Evolutionary conservation across 768 basidiomycete species (phyloP), one percentile per base, ranked within the genome.

Genomic region (Termitomyces sp.): DNA sequence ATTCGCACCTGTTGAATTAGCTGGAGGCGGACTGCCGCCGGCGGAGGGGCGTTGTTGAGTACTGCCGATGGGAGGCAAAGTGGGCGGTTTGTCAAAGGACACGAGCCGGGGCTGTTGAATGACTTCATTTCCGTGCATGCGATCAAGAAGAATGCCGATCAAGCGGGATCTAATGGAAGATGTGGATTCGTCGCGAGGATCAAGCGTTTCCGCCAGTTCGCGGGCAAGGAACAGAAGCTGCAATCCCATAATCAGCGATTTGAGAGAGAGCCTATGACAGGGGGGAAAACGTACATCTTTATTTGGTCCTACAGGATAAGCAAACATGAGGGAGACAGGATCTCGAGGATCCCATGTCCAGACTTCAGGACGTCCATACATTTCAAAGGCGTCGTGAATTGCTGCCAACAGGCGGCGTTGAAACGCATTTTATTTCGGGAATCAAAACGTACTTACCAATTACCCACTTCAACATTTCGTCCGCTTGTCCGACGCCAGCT

Each of bases 291-390:
- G 63, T 68, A 96, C 95, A 69, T 94, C 89, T 72, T 86, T 88
- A 59, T 83, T 75, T 4, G 88, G 84, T 1, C 93, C 95, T 50
- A 92, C 86, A 7, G 96, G 95, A 70, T 98, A 97, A 0, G 87
- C 93, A 71, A 95, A 98, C 87, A 98, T 95, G 72, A 96, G 80
- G 11, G 91, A 93, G 8, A 71, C 69, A 0, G 86, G 82, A 69
- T 96, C 87, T 15, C 89, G 82, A 54, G 91, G 91, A 66, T 98
- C 91, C 93, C 93, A 98, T 30, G 84, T 88, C 76, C 95, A 97
- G 24, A 78, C 74, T 24, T 84, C 81, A 5, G 95, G 94, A 49
- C 96, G 82, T 34, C 97, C 96, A 68, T 98, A 96, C 22, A 98
- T 77, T 54, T 81, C 81, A 69, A 95, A 97, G 2, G 88, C 85